A percentile compares a stretch with the other conserved stretches of the same genome.
Conservation (phyloP, 2,329 filamentous ascomycete species). For the Grosmannia huntii region DNA sequence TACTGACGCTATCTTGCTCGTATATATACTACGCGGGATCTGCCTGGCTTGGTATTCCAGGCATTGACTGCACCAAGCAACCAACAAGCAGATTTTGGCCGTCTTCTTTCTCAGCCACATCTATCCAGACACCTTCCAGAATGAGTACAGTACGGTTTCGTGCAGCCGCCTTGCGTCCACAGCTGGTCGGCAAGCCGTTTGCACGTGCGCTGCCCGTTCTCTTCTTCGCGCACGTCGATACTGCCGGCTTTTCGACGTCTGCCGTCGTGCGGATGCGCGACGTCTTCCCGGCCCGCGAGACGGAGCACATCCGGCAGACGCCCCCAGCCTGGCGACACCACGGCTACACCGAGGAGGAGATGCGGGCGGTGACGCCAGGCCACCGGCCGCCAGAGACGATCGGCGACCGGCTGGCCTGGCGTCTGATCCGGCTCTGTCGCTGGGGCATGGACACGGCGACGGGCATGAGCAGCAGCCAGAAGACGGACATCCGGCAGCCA, state of each 20-base stretch:
- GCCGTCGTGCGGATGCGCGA: conserved; percentile 33
- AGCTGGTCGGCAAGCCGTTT: conserved; percentile 3
- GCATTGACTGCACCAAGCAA: neutral
- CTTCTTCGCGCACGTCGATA: conserved; percentile 11
- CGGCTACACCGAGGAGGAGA: conserved; percentile 66
- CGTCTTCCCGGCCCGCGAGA: conserved; percentile 51
- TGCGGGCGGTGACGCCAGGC: conserved; percentile 59
- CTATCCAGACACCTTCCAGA: neutral
- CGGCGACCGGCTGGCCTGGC: conserved; percentile 69
- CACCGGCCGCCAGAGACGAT: conserved; percentile 62
- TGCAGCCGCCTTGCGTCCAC: conserved; percentile 2
- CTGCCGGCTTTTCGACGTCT: conserved; percentile 35
- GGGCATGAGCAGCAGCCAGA: conserved; percentile 59
- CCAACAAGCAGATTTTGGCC: neutral
- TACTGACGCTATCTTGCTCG: neutral
- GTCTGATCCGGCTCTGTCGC: conserved; percentile 61
- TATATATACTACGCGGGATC: neutral
- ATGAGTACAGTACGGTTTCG: conserved; percentile 7
- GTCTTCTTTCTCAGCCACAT: neutral
- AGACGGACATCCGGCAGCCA: conserved; percentile 44
- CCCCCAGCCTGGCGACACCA: conserved; percentile 58
- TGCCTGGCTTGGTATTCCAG: neutral
- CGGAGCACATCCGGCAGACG: conserved; percentile 47
- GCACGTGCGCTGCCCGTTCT: conserved; percentile 3
- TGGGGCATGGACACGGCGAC: conserved; percentile 74